Conservation (phyloP, 164 flowering plant species). For the Brasenia schreberi region DNA sequence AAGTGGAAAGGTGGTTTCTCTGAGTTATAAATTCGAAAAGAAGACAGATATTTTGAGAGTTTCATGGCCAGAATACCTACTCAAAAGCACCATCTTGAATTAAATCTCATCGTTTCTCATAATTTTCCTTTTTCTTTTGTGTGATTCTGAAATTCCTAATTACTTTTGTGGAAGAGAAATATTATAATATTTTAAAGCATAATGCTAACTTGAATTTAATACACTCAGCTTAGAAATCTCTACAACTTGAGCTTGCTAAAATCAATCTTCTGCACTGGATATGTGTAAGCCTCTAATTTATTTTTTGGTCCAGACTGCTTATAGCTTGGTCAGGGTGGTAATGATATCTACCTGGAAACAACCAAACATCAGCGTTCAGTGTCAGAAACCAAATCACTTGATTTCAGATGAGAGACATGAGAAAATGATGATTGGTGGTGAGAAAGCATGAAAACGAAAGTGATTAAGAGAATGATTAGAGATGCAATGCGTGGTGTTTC, state of each 20-base stretch:
- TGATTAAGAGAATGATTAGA: background rate
- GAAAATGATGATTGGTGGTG: background rate
- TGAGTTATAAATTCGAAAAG: too few relatives aligned
- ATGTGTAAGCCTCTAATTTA: constrained; percentile 88
- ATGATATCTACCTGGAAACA: constrained; percentile 76
- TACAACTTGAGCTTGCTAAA: constrained; percentile 67
- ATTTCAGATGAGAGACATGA: background rate
- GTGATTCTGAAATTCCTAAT: too few relatives aligned
- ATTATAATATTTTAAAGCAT: too few relatives aligned
- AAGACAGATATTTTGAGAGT: too few relatives aligned
- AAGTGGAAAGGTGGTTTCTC: too few relatives aligned
- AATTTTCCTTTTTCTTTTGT: too few relatives aligned
- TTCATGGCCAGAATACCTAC: too few relatives aligned
- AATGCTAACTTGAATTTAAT: too few relatives aligned
- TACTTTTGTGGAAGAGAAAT: too few relatives aligned
- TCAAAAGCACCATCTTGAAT: too few relatives aligned
- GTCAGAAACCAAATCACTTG: background rate
- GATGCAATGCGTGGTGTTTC: background rate
- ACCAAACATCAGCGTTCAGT: background rate
- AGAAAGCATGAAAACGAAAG: background rate
- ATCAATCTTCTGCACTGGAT: constrained; percentile 55
- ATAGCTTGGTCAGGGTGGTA: constrained; percentile 75
- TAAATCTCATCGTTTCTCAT: too few relatives aligned
- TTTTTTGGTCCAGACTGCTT: constrained; percentile 66
- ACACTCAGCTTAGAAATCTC: constrained; percentile 1